These are phyloP conservation scores for Chamaenerion angustifolium DNA, from an alignment of 345 rosid species.

Conservation along the genomic window DNA sequence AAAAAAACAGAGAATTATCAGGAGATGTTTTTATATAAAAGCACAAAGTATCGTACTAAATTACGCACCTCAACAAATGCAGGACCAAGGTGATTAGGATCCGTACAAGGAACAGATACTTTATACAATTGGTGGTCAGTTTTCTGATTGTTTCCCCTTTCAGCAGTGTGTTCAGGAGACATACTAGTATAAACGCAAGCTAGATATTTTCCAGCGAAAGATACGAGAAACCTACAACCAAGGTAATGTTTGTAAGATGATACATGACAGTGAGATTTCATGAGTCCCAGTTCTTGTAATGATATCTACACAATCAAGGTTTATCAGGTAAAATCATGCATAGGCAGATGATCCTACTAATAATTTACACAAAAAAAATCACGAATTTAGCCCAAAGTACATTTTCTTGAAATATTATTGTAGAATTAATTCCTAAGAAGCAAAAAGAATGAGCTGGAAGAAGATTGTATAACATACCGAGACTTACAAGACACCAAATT, in stretches of 20 bases:
- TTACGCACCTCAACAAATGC: conserved; percentile 75
- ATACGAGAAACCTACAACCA: conserved; percentile 67
- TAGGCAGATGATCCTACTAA: too few relatives aligned
- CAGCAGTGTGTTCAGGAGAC: conserved; percentile 24
- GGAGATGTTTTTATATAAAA: too few relatives aligned
- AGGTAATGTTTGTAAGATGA: conserved; percentile 1
- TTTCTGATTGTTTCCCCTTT: conserved; percentile 17
- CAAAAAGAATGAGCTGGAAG: not conserved
- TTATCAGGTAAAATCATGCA: not conserved
- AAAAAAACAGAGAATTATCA: too few relatives aligned
- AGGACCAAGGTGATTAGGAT: conserved; percentile 67
- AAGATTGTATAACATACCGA: conserved; percentile 1
- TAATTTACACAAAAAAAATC: too few relatives aligned
- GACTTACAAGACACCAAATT: conserved; percentile 32
- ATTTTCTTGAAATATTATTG: too few relatives aligned
- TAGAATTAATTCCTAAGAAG: too few relatives aligned
- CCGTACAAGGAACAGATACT: conserved; percentile 35
- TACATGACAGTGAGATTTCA: not conserved
- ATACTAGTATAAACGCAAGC: conserved; percentile 38
- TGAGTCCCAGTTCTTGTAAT: too few relatives aligned
- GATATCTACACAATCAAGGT: not conserved
- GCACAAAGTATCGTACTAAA: not conserved
- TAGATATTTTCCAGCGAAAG: conserved; percentile 83
- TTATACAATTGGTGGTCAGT: conserved; percentile 52
- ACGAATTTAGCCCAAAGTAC: too few relatives aligned